A percentile compares a stretch with the other conserved stretches of the same genome.
Conservation (phyloP, 352 stramenopile genomes). For the Pythium folliculosum region DNA sequence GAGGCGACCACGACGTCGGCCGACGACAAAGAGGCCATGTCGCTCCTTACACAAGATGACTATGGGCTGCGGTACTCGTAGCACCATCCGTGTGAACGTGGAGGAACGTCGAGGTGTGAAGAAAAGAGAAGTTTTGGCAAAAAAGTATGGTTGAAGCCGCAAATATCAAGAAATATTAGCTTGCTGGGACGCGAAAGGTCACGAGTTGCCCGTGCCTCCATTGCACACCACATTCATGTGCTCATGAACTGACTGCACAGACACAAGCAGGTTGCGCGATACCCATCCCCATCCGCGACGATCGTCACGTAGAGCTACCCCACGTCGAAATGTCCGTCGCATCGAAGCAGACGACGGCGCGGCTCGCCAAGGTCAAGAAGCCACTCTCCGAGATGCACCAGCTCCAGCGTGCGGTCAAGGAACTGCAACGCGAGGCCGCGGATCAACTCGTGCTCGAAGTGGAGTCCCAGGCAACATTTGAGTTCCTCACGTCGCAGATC, state of each 20-base stretch:
- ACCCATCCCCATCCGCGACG: no score
- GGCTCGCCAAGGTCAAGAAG: slow-evolving; percentile 78
- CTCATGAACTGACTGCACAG: not conserved
- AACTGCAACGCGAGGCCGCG: slow-evolving; percentile 69
- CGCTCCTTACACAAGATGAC: slow-evolving; percentile 69
- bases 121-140: not conserved
- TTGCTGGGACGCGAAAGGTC: slow-evolving; percentile 10
- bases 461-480: slow-evolving; percentile 82
- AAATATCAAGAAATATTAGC: not conserved
- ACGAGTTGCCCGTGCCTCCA: not conserved
- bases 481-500: slow-evolving; percentile 81
- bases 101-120: not conserved
- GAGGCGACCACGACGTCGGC: slow-evolving; percentile 81
- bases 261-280: no score
- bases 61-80: slow-evolving; percentile 80
- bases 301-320: not conserved
- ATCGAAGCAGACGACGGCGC: slow-evolving; percentile 56
- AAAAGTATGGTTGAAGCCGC: not conserved
- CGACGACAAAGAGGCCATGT: slow-evolving; percentile 83
- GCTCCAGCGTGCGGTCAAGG: slow-evolving; percentile 72
- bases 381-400: slow-evolving; percentile 82
- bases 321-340: slow-evolving; percentile 35
- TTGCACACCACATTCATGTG: not conserved
- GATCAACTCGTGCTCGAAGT: slow-evolving; percentile 78
- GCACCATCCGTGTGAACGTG: not conserved